phyloP scores from a whole-genome alignment of 2,329 filamentous ascomycete species.

The Xylaria arbuscula region DNA sequence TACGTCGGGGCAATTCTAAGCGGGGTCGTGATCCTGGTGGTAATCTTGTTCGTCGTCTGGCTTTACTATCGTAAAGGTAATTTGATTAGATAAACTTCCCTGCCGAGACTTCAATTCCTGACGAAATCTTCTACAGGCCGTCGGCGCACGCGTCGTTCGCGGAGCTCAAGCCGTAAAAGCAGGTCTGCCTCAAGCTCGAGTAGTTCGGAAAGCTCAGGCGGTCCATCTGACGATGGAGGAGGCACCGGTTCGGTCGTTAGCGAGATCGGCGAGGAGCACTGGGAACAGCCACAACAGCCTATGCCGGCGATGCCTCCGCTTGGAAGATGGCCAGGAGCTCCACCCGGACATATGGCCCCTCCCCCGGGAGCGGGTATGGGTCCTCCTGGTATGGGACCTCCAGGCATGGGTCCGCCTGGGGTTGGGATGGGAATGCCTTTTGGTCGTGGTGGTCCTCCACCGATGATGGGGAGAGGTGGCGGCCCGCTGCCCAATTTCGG shows the following conservation, averaged over 20 bases:
- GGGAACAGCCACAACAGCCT: conserved; percentile 32
- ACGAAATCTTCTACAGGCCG: conserved; percentile 33
- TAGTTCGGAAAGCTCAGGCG: conserved; percentile 31
- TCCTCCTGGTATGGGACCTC: conserved; percentile 33
- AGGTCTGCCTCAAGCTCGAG: conserved; percentile 38
- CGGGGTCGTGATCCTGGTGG: conserved; percentile 41
- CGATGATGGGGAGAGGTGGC: conserved; percentile 34
- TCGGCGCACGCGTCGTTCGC: conserved; percentile 32
- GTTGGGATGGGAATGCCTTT: conserved; percentile 35
- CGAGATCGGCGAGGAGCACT: conserved; percentile 37
- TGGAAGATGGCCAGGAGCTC: conserved; percentile 38
- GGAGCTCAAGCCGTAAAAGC: conserved; percentile 37
- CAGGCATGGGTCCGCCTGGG: conserved; percentile 33
- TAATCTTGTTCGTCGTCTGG: conserved; percentile 44
- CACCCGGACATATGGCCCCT: background rate
- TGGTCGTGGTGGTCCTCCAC: conserved; percentile 40
- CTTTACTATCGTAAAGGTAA: conserved; percentile 44
- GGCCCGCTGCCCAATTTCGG: conserved; percentile 25
- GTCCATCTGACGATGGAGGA: conserved; percentile 32
- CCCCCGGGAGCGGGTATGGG: conserved; percentile 13
- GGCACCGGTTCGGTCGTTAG: conserved; percentile 27
- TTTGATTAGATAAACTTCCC: background rate
- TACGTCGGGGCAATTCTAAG: conserved; percentile 46
- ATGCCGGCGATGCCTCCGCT: conserved; percentile 40
- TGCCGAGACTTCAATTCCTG: background rate